These are phyloP conservation scores for Boletus vermiculosoides DNA, from an alignment of 768 basidiomycete species.

Conservation along the genomic window DNA sequence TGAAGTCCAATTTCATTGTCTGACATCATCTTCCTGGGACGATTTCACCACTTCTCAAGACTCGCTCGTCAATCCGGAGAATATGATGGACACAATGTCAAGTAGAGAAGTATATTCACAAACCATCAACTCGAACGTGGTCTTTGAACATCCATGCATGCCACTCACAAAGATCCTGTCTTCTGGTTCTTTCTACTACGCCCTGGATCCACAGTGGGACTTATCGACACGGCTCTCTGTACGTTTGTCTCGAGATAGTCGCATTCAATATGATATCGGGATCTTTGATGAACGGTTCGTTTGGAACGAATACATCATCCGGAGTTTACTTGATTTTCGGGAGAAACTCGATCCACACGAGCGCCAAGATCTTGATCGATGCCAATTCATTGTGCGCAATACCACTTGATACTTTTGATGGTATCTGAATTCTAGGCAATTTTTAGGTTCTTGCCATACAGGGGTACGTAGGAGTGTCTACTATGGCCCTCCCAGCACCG, in stretches of 20 bases:
- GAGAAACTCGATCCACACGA: constrained; percentile 69
- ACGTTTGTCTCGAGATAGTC: constrained; percentile 55
- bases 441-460: constrained; percentile 84
- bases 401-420: constrained; percentile 7
- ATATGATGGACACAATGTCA: constrained; percentile 41
- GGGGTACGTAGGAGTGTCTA: constrained; percentile 85
- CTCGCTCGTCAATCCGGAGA: constrained; percentile 55
- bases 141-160: constrained; percentile 87
- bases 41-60: constrained; percentile 57
- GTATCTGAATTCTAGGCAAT: constrained; percentile 5
- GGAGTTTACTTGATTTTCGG: constrained; percentile 85
- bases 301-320: constrained; percentile 92
- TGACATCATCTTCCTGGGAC: constrained; percentile 86
- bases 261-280: constrained; percentile 45
- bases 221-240: constrained; percentile 78
- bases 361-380: constrained; percentile 71
- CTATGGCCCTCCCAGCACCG: constrained; percentile 72
- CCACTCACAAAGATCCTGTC: constrained; percentile 89
- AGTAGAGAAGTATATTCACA: constrained; percentile 47
- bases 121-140: constrained; percentile 39
- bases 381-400: constrained; percentile 76
- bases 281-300: constrained; percentile 85
- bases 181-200: constrained; percentile 92
- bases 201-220: constrained; percentile 82
- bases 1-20: constrained; percentile 84